phyloP scores from a whole-genome alignment of 31 red algal genomes.

The Asparagopsis taxiformis region DNA sequence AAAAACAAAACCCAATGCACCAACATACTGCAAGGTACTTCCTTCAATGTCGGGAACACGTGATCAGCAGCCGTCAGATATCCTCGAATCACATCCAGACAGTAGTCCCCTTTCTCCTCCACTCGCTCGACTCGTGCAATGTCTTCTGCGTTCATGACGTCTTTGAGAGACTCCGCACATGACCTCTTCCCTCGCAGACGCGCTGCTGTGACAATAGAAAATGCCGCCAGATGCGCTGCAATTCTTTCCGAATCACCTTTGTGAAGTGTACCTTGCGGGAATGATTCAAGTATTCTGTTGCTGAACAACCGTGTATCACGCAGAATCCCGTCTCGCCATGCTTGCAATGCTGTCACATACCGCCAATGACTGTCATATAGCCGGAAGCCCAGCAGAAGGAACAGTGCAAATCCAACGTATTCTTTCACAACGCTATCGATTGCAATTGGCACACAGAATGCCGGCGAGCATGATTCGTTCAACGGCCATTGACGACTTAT shows the following conservation, averaged over 20 bases:
- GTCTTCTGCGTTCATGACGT: not conserved
- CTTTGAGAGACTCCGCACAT: not conserved
- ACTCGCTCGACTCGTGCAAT: not conserved
- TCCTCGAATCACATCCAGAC: conserved; percentile 1
- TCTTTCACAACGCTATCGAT: conserved; percentile 1
- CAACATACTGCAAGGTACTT: not conserved
- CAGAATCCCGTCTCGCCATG: conserved; percentile 6
- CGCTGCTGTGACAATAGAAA: not conserved
- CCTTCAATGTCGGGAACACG: not conserved
- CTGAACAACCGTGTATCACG: not conserved
- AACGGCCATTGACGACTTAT: not conserved
- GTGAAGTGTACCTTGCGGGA: not conserved
- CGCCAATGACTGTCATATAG: conserved; percentile 11
- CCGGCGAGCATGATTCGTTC: not conserved
- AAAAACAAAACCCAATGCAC: not conserved
- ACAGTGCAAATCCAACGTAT: conserved; percentile 22
- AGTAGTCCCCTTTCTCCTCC: conserved; percentile 2
- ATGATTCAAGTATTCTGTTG: not conserved
- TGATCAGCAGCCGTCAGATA: not conserved
- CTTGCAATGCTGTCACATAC: conserved; percentile 1
- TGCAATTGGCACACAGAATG: not conserved
- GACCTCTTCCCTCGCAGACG: not conserved
- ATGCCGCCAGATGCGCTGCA: conserved; percentile 1
- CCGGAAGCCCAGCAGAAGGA: conserved; percentile 12
- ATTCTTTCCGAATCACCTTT: not conserved